Evolutionary conservation across 2,329 filamentous ascomycete genomes (phyloP).

Genomic region (Penicillium concentricum): DNA sequence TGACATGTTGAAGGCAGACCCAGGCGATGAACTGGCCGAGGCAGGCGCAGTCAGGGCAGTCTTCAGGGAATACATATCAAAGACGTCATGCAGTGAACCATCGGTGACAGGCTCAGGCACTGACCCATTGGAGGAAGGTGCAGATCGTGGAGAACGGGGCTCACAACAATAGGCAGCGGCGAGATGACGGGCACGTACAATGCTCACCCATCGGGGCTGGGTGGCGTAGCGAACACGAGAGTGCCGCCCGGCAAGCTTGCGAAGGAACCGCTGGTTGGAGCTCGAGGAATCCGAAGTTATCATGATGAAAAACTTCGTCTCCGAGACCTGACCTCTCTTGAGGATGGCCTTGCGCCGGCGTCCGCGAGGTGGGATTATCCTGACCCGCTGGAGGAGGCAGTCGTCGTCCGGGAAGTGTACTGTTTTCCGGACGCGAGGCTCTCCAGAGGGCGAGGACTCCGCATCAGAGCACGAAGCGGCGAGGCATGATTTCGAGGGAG

Average conservation of each 20-base stretch:
- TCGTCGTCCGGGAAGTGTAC: conserved; percentile 1
- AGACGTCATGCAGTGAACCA: not conserved
- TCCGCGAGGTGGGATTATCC: not conserved
- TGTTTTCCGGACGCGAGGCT: not conserved
- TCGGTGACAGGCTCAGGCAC: not conserved
- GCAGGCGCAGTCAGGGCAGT: not conserved
- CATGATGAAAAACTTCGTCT: not conserved
- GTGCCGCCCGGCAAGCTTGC: not conserved
- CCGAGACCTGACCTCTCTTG: not conserved
- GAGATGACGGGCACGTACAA: not conserved
- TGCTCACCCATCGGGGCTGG: not conserved
- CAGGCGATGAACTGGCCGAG: not conserved
- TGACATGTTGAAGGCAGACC: not conserved
- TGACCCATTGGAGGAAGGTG: not conserved
- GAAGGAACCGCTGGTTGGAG: not conserved
- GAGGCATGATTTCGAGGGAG: conserved; percentile 1
- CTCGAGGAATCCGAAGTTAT: not conserved
- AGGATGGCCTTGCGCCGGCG: not conserved
- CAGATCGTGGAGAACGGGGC: not conserved
- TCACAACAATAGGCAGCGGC: not conserved
- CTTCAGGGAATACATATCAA: not conserved
- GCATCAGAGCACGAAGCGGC: not conserved
- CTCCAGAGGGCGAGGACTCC: not conserved
- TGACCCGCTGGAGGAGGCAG: not conserved
- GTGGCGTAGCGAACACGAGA: too few species aligned